Conservation (phyloP, 1,139 yeast species). For the Ogataea hybrid region DNA sequence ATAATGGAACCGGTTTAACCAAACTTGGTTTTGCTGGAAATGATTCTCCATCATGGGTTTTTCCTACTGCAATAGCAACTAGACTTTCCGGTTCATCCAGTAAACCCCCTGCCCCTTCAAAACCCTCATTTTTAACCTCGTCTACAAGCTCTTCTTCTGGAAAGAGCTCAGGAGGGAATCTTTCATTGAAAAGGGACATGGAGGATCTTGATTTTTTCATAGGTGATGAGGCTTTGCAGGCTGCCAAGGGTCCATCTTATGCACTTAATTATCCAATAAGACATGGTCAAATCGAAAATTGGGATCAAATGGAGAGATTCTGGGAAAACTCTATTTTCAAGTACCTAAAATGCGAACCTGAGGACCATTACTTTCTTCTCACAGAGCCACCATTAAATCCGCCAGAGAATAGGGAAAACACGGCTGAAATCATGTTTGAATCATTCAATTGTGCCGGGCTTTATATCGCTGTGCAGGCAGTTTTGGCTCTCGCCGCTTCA, state of each 20-base stretch:
- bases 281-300: constrained; percentile 97
- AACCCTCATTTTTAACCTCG: constrained; percentile 31
- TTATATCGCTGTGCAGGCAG: constrained; percentile 98
- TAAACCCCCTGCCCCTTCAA: constrained; percentile 35
- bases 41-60: constrained; percentile 94
- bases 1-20: constrained; percentile 95
- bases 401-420: constrained; percentile 96
- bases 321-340: constrained; percentile 98
- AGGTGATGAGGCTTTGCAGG: constrained; percentile 91
- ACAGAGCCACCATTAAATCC: constrained; percentile 99
- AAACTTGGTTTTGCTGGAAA: constrained; percentile 98
- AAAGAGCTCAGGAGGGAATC: constrained; percentile 41
- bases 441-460: constrained; percentile 98
- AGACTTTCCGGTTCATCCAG: constrained; percentile 41
- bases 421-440: constrained; percentile 98
- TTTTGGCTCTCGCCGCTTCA: constrained; percentile 95
- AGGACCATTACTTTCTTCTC: constrained; percentile 90
- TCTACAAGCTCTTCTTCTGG: constrained; percentile 26
- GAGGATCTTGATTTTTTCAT: constrained; percentile 94
- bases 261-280: constrained; percentile 88
- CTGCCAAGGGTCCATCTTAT: constrained; percentile 88
- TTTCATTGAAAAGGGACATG: constrained; percentile 75
- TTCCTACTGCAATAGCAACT: constrained; percentile 97
- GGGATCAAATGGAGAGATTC: constrained; percentile 99
- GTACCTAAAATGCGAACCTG: constrained; percentile 96